Evolutionary conservation across 805 yeast genomes (phyloP), one percentile per base, ranked within the genome.

Genomic region (Cyberlindnera samutprakarnensis): DNA sequence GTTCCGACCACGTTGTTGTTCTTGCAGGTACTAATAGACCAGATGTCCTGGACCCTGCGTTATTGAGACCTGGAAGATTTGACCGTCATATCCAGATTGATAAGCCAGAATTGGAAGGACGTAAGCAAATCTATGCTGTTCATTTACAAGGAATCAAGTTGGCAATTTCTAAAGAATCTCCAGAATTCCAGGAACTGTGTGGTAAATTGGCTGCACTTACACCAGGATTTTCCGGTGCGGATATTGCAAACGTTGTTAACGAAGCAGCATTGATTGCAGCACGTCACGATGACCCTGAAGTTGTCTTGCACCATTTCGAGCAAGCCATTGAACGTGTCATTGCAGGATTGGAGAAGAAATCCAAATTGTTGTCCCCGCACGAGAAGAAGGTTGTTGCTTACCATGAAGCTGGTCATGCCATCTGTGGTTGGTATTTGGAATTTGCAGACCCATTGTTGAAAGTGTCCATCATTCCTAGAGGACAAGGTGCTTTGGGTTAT

Each of bases 331-430:
- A 94, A 61, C 77, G 99, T 53, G 96, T 90, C 26, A 84, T 88
- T 59, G 96, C 94, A 20, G 99, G 99, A 23, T 66, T 92, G 40
- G 97, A 90, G 58, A 84, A 84, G 67, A 90, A 86, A 59, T 72
- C 88, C 12, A 79, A 81, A 50, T 72, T 92, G 11, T 66, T 94
- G 39, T 75, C 86, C 3, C 80, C 86, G 2, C 88, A 81, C 38
- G 97, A 94, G 54, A 85, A 87, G 61, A 75, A 68, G 41, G 76
- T 86, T 18, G 96, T 94, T 36, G 98, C 98, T 1, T 92, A 82
- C 51, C 98, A 94, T 55, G 99, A 92, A 59, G 98, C 99, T 4
- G 99, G 98, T 4, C 98, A 94, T 60, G 98, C 99, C 9, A 75
- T 92, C 39, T 88, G 97, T 58, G 98, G 98, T 10, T 92, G 98